These are phyloP conservation scores for Microbotryum silenes-acaulis DNA, from an alignment of 1,284 basidiomycete genomes.

Conservation along the genomic window DNA sequence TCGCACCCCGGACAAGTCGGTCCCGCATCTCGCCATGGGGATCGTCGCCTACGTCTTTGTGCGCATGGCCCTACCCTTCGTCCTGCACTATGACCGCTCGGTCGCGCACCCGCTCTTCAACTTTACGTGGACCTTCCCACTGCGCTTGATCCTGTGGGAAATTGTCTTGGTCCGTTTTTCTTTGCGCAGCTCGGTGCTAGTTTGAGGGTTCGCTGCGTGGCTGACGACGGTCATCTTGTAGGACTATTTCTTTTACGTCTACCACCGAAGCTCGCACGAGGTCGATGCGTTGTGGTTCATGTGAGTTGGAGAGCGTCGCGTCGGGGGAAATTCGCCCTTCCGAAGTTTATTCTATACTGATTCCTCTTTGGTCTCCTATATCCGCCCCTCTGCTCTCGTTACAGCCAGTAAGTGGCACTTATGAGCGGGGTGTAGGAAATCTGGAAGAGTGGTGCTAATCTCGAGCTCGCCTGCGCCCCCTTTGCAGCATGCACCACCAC, in stretches of 20 bases:
- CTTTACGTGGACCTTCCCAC: slow-evolving; percentile 1
- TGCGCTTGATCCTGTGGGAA: not conserved
- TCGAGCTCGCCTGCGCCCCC: too few species aligned
- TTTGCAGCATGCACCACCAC: too few species aligned
- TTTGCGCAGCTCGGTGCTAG: too few species aligned
- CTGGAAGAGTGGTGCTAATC: not conserved
- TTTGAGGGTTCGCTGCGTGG: too few species aligned
- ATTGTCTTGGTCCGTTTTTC: not conserved
- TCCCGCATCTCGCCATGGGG: not conserved
- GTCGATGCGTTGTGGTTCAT: slow-evolving; percentile 19
- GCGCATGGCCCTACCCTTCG: not conserved
- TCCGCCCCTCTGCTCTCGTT: too few species aligned
- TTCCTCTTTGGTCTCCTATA: too few species aligned
- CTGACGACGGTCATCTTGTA: not conserved
- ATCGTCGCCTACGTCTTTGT: not conserved
- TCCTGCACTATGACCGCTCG: not conserved
- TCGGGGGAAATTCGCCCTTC: not conserved
- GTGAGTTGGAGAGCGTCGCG: not conserved
- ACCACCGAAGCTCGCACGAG: slow-evolving; percentile 20
- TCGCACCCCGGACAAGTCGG: slow-evolving; percentile 4
- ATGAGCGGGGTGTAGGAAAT: not conserved
- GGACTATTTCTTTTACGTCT: slow-evolving; percentile 11
- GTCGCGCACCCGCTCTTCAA: not conserved
- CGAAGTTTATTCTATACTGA: too few species aligned
- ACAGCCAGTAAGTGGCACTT: too few species aligned